phyloP scores from a whole-genome alignment of 345 rosid genomes.

The Linum usitatissimum region DNA sequence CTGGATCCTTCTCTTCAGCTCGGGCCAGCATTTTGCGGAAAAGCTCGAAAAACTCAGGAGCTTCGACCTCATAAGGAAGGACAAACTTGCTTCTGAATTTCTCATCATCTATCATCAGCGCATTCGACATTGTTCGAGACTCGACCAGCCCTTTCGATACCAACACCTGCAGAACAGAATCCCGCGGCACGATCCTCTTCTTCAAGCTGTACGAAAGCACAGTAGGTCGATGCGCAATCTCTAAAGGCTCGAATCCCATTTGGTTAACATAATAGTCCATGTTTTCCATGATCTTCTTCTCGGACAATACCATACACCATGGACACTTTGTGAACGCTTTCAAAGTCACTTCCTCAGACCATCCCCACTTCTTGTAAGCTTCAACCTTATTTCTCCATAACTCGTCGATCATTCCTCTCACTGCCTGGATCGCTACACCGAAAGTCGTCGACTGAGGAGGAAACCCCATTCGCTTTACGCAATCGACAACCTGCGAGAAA shows the following conservation, averaged over 20 bases:
- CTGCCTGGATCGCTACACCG: slow-evolving; percentile 36
- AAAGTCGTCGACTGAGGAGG: slow-evolving; percentile 33
- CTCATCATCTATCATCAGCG: slow-evolving; percentile 29
- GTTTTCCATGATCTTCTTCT: slow-evolving; percentile 26
- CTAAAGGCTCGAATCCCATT: slow-evolving; percentile 29
- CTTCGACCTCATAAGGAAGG: slow-evolving; percentile 23
- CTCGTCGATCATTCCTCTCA: slow-evolving; percentile 31
- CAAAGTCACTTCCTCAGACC: slow-evolving; percentile 39
- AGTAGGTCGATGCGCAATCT: slow-evolving; percentile 26
- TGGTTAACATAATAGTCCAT: slow-evolving; percentile 46
- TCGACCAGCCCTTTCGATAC: slow-evolving; percentile 30
- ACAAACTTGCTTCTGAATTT: slow-evolving; percentile 35
- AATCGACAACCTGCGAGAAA: slow-evolving; percentile 16
- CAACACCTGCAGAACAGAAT: slow-evolving; percentile 29
- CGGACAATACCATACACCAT: slow-evolving; percentile 38
- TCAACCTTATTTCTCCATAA: slow-evolving; percentile 32
- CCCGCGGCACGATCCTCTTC: slow-evolving; percentile 46
- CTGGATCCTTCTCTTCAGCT: too few species aligned
- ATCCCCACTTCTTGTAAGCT: slow-evolving; percentile 43
- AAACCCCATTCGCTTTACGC: slow-evolving; percentile 41
- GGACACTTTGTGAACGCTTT: slow-evolving; percentile 43
- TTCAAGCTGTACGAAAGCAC: slow-evolving; percentile 35
- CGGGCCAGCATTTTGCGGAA: too few species aligned
- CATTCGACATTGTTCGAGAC: slow-evolving; percentile 29
- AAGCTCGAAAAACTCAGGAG: slow-evolving; percentile 28